Evolutionary conservation across 352 stramenopile genomes (phyloP), one percentile per base, ranked within the genome.

Genomic region (Phytophthora constricta): DNA sequence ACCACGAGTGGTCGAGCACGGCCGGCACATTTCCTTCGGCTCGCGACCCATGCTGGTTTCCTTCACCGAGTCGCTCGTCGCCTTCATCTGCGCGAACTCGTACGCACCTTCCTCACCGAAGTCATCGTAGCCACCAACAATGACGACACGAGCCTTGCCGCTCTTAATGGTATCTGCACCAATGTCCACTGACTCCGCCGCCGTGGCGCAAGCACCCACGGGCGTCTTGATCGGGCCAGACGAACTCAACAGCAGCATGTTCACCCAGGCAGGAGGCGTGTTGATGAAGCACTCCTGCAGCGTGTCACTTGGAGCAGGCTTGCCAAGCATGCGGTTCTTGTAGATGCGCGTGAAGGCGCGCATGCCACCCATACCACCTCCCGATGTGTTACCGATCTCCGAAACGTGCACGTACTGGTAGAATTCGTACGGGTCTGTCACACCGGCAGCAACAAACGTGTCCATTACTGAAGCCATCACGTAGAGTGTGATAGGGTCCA

Each of bases 211-310:
- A 3, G 90, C 88, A 52, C 90, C 90, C 3, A 97, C 88, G 0
- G 87, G 87, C 0, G 88, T 96, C 81, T 97, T 95, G 67, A 97
- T 97, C 14, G 87, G 90, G 11, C 90, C 90, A 20, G 88, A 95
- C 10, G 88, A 95, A 27, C 82, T 93, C 51, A 97, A 56, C 26
- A 97, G 52, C 31, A 96, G 58, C 90, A 97, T 97, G 73, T 97
- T 97, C 9, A 97, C 86, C 90, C 90, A 97, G 1, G 88, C 90
- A n/a, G n/a, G n/a, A n/a, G n/a, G n/a, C n/a, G n/a, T n/a, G n/a
- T n/a, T n/a, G n/a, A n/a, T n/a, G n/a, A 37, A 97, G 17, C 55
- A 80, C 65, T 97, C 90, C 49, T 96, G 83, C 26, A 97, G 59
- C 1, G 75, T 86, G 58, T 97, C 90, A 57, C 82, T 93, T 4